Conservation (phyloP, 371 early-diverging fungal genomes). For the Dichotomocladium elegans region DNA sequence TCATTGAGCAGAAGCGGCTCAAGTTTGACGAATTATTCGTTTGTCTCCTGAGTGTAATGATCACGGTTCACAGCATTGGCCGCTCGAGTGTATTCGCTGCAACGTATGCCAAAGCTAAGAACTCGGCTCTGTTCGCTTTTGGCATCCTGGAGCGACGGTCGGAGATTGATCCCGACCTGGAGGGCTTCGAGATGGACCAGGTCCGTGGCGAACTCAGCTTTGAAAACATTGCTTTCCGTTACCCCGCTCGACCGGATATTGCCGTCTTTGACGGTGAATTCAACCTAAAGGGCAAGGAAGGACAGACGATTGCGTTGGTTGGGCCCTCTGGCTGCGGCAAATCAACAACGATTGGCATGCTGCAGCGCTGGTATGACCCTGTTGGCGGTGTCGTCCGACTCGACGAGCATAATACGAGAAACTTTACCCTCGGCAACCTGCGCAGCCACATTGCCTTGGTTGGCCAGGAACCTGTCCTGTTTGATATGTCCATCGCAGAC, state of each 20-base stretch:
- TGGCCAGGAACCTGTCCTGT: conserved; percentile 82
- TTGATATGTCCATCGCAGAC: conserved; percentile 74
- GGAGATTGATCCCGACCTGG: conserved; percentile 61
- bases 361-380: too few relatives aligned
- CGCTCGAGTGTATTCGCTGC: conserved; percentile 51
- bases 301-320: conserved; percentile 82
- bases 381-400: conserved; percentile 56
- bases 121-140: conserved; percentile 73
- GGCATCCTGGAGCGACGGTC: conserved; percentile 67
- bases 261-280: conserved; percentile 73
- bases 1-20: conserved; percentile 28
- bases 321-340: conserved; percentile 88
- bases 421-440: conserved; percentile 56
- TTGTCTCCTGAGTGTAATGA: conserved; percentile 68
- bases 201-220: conserved; percentile 56
- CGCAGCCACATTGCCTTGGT: conserved; percentile 77
- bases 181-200: conserved; percentile 19
- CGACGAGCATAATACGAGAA: conserved; percentile 62
- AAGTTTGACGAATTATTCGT: conserved; percentile 45
- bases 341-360: too few relatives aligned
- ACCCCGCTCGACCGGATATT: conserved; percentile 78
- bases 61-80: conserved; percentile 64
- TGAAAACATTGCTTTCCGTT: conserved; percentile 64
- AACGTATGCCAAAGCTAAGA: conserved; percentile 69
- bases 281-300: conserved; percentile 63